Evolutionary conservation across 2,329 filamentous ascomycete species (phyloP), one percentile per base, ranked within the genome.

Genomic region (Trichophyton benhamiae): DNA sequence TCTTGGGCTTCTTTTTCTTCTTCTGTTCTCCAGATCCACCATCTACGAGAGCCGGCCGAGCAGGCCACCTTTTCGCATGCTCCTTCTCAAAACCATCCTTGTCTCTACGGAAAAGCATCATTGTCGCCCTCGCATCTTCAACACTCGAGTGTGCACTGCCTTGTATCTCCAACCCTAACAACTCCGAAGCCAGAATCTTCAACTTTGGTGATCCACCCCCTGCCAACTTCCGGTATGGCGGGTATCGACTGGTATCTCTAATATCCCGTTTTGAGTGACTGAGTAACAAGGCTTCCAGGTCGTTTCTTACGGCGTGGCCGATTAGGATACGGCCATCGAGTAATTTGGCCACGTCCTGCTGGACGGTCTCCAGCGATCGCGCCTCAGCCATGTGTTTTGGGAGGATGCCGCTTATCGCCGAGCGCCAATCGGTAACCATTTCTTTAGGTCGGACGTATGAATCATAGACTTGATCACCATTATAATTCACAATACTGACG

Each of bases 401-500:
- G 58, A 83, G 82, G 63, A 99, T 87, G 5, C 94, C 94, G 64
- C 88, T 95, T 46, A 96, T 86, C 63, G 82, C 78, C 2, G 91
- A 97, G 64, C 94, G 84, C 87, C 91, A 99, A 74, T 99, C 89
- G 13, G 88, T 91, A 1, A 99, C 89, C 61, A 78, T 79, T 69
- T 91, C 86, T 63, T 84, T 84, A 0, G 89, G 88, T 60, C 83
- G 82, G 8, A 97, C 94, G 70, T 88, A 97, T 11, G 89, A 92
- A 77, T 99, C 94, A 80, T 97, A 96, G 53, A 99, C 78, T 73
- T 96, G 90, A 30, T 87, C 83, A 17, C 91, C 91, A 71, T 96
- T 90, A 74, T 91, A 99, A 74, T 97, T 95, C 67, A 96, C 91
- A 15, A 95, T 78, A 70, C 89, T 95, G 61, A 92, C 89, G 55